Evolutionary conservation across 1,284 basidiomycete genomes (phyloP).

Genomic region (Heterobasidion irregulare): DNA sequence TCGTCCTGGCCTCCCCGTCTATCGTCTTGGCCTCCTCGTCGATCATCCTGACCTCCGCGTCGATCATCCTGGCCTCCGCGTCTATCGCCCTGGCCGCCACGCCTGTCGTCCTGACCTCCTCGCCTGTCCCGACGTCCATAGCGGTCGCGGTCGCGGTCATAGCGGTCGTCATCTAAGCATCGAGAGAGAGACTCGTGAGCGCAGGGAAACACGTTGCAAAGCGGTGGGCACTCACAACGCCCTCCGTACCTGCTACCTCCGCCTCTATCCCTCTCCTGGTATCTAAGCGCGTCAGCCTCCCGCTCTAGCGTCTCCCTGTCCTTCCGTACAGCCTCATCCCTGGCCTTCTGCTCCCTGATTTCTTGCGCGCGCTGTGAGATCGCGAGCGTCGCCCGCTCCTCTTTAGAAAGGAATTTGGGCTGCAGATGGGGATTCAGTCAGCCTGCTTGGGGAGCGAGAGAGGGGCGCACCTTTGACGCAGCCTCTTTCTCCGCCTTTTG

Average conservation of each 20-base stretch:
- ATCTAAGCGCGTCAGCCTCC: conserved; percentile 63
- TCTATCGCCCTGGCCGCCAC: conserved; percentile 16
- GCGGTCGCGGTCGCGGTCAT: conserved; percentile 35
- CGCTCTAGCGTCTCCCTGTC: conserved; percentile 67
- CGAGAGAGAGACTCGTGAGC: not conserved
- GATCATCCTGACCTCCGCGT: not conserved
- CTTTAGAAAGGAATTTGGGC: conserved; percentile 87
- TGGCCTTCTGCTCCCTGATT: conserved; percentile 60
- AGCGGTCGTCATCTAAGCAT: conserved; percentile 49
- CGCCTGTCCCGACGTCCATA: conserved; percentile 24
- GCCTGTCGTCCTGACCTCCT: conserved; percentile 23
- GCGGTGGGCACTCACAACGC: conserved; percentile 33
- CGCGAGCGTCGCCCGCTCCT: conserved; percentile 82
- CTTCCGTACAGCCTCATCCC: conserved; percentile 43
- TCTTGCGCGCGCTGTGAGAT: conserved; percentile 80
- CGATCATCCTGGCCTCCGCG: conserved; percentile 3
- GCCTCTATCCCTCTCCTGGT: conserved; percentile 24
- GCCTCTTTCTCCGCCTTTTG: conserved; percentile 86
- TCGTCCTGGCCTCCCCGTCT: not conserved
- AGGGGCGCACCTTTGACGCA: conserved; percentile 66
- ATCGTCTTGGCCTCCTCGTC: conserved; percentile 2
- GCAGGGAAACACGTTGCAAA: conserved; percentile 12
- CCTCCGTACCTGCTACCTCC: conserved; percentile 30
- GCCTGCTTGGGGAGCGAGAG: not conserved
- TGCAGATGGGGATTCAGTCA: conserved; percentile 21